Conservation (phyloP, 192 early-diverging fungal genomes). For the Podila horticola region DNA sequence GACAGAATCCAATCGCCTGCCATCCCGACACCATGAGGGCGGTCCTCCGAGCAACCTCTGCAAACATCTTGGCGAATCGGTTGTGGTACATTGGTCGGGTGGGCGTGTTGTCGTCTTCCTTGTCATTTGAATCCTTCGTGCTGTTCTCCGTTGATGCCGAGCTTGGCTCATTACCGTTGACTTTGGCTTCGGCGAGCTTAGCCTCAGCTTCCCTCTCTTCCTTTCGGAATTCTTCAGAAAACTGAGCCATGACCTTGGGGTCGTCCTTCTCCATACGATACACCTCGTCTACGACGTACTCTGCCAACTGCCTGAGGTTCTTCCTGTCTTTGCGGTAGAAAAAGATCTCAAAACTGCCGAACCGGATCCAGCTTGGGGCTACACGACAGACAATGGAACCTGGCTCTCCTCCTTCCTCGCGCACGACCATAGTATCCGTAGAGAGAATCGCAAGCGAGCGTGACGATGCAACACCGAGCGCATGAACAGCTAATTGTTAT, state of each 20-base stretch:
- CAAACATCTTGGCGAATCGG: constrained; percentile 69
- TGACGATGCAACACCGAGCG: constrained; percentile 79
- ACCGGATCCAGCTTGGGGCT: constrained; percentile 84
- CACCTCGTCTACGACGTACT: constrained; percentile 74
- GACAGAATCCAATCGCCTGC: constrained; percentile 84
- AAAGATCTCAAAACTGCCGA: constrained; percentile 90
- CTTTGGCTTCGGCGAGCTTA: neutral
- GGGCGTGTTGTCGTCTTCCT: neutral
- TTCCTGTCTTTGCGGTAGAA: constrained; percentile 70
- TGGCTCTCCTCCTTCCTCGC: constrained; percentile 73
- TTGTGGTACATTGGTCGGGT: constrained; percentile 43
- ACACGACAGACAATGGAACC: constrained; percentile 83
- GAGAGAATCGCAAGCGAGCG: constrained; percentile 79
- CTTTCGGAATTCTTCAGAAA: constrained; percentile 9
- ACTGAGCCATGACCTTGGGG: constrained; percentile 23
- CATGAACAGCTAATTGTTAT: constrained; percentile 55
- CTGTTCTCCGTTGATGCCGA: no score
- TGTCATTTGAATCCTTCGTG: neutral
- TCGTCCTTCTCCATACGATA: constrained; percentile 53
- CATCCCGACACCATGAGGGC: constrained; percentile 81
- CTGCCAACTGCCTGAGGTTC: constrained; percentile 69
- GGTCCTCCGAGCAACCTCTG: constrained; percentile 66
- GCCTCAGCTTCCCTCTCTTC: neutral
- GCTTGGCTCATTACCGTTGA: neutral
- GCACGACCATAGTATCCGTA: constrained; percentile 67